phyloP scores from a whole-genome alignment of 1,284 basidiomycete species.

The Athelia psychrophila region DNA sequence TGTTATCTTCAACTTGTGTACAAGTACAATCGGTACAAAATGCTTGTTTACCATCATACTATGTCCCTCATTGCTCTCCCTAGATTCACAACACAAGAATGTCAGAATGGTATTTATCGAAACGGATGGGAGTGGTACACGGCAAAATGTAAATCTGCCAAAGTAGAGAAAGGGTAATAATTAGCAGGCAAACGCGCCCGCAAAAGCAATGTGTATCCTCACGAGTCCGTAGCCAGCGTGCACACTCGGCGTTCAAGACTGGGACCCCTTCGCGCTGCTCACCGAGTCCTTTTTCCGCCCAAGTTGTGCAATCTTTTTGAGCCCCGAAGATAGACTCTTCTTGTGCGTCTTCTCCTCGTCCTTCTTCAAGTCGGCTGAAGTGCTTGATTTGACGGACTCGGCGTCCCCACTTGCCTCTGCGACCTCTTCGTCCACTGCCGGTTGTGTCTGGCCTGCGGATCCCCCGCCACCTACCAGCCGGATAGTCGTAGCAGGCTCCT shows the following conservation, averaged over 20 bases:
- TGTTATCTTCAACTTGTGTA: no score
- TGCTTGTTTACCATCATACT: no score
- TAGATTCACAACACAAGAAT: no score
- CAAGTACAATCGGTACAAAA: no score
- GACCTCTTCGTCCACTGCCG: constrained; percentile 13
- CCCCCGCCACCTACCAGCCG: constrained; percentile 55
- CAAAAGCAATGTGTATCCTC: no score
- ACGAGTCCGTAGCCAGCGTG: no score
- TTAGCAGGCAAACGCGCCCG: no score
- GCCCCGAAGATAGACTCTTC: constrained; percentile 49
- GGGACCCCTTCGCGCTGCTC: constrained; percentile 34
- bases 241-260: constrained; percentile 10
- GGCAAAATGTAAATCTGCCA: no score
- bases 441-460: constrained; percentile 27
- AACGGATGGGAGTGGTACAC: no score
- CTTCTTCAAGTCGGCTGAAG: constrained; percentile 13
- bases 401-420: constrained; percentile 18
- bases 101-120: no score
- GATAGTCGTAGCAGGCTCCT: constrained; percentile 38
- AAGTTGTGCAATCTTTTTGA: constrained; percentile 54
- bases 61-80: no score
- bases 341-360: constrained; percentile 43
- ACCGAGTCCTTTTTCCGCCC: constrained; percentile 54
- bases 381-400: constrained; percentile 17
- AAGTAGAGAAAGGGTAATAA: no score